Evolutionary conservation across 169 alveolate genomes (phyloP).

Genomic region (Perkinsus marinus): DNA sequence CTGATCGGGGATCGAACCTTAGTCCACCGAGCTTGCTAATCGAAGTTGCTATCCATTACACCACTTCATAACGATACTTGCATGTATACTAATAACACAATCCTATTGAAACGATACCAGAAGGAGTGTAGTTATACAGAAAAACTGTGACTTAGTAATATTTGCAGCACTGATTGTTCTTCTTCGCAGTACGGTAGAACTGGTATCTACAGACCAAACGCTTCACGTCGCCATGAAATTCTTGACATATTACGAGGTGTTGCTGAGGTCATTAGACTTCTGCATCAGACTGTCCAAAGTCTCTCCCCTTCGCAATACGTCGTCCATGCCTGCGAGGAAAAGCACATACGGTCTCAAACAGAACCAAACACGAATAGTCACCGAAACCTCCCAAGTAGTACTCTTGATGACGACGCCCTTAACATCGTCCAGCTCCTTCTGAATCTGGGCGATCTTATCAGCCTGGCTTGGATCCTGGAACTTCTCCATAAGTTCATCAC

Average conservation of each 20-base stretch:
- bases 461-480: conserved; percentile 83
- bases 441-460: conserved; percentile 72
- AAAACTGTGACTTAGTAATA: conserved; percentile 27
- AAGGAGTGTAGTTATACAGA: not conserved
- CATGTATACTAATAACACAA: not conserved
- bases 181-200: conserved; percentile 73
- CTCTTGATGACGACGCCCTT: conserved; percentile 50
- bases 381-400: not conserved
- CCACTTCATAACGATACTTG: no score
- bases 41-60: no score
- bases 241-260: conserved; percentile 29
- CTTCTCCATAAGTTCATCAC: conserved; percentile 54
- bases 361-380: not conserved
- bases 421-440: conserved; percentile 79
- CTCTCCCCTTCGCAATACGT: conserved; percentile 83
- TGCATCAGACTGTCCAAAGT: conserved; percentile 79
- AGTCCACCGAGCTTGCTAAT: no score
- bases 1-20: no score
- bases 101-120: not conserved
- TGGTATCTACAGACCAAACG: conserved; percentile 29
- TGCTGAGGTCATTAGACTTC: conserved; percentile 69
- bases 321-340: conserved; percentile 32
- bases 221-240: conserved; percentile 4
- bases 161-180: conserved; percentile 74
- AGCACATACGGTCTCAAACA: not conserved